Conservation (phyloP, 2,329 filamentous ascomycete genomes). For the Macrophomina pseudophaseolina region DNA sequence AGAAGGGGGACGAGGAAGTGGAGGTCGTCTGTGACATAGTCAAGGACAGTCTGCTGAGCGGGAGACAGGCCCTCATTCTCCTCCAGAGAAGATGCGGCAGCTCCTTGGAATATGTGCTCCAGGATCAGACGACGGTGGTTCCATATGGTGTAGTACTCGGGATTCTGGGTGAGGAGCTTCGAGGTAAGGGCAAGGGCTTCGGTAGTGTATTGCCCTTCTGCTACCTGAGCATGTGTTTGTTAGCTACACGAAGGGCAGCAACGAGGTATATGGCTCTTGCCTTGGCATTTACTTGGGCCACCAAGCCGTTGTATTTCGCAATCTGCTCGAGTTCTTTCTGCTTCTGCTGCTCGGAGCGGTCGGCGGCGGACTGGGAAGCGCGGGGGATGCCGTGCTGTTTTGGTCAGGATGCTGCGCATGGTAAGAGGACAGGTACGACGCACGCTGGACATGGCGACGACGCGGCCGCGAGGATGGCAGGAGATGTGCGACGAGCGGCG, state of each 20-base stretch:
- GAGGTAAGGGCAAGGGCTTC: conserved; percentile 71
- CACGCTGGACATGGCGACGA: conserved; percentile 47
- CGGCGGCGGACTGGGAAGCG: conserved; percentile 50
- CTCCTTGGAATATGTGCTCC: conserved; percentile 60
- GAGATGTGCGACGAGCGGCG: neutral
- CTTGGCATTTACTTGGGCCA: conserved; percentile 69
- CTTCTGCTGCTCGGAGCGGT: conserved; percentile 70
- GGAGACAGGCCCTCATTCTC: conserved; percentile 34
- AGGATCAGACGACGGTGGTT: conserved; percentile 80
- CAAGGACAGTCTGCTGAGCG: conserved; percentile 39
- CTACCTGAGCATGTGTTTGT: conserved; percentile 40
- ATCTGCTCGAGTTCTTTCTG: conserved; percentile 78
- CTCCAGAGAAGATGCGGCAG: conserved; percentile 42
- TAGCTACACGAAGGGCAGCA: neutral
- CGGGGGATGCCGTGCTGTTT: conserved; percentile 83
- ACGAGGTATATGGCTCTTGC: conserved; percentile 37
- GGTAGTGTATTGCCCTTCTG: conserved; percentile 54
- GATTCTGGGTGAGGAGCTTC: conserved; percentile 76
- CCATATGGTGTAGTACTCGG: conserved; percentile 91
- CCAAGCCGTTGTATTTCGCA: conserved; percentile 73
- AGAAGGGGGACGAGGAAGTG: conserved; percentile 83
- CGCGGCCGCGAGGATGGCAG: neutral
- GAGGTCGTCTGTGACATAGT: conserved; percentile 74
- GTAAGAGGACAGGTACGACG: conserved; percentile 32
- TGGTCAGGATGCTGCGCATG: conserved; percentile 10